Base-by-base conservation (phyloP, 2,329 filamentous ascomycete species). In the Aspergillus chevalieri region DNA sequence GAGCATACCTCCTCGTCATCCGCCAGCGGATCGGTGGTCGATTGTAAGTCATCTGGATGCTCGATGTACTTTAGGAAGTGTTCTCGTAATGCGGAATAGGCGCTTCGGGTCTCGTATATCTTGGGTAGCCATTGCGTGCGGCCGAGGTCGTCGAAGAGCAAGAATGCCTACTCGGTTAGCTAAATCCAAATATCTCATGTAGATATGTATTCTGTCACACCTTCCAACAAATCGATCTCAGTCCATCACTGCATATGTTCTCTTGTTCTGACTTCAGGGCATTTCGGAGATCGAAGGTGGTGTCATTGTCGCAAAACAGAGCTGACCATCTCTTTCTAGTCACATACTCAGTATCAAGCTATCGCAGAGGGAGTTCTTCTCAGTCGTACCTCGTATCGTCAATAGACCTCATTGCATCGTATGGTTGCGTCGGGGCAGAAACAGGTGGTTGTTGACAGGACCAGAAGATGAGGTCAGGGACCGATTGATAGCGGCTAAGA, bases 151-250 rank as follows among this genome's bases (percentile, higher is more conserved):
- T 85, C 82, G 64, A 90, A 92, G 26, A 95, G 76, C 43, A 96
- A 75, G 66, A 96, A 95, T 34, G 82, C 81, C 88, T 92, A 58
- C 48, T 21, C 14, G 33, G 54, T 63, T 47, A 63, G 57, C 51
- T 30, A 30, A 30, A 30, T 2, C 4, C 34, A 38, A 8, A 22
- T 41, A 41, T 21, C 17, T 12, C 1, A n/a, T n/a, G n/a, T 12
- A 10, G 17, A 10, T 3, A 1, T 6, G 10, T 21, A 19, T 6
- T 8, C 8, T 36, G 10, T 46, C 53, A 60, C 64, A 86, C 87
- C 82, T 95, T 96, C 92, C 92, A 97, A 69, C 87, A 95, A 34
- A 94, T 79, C 3, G 92, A 96, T 49, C 91, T 83, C 56, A 90
- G 81, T 12, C 89, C 89, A 43, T 83, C 76, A 47, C 83, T 72